Conservation (phyloP, 306 rosid species). For the Calophaca sinica region DNA sequence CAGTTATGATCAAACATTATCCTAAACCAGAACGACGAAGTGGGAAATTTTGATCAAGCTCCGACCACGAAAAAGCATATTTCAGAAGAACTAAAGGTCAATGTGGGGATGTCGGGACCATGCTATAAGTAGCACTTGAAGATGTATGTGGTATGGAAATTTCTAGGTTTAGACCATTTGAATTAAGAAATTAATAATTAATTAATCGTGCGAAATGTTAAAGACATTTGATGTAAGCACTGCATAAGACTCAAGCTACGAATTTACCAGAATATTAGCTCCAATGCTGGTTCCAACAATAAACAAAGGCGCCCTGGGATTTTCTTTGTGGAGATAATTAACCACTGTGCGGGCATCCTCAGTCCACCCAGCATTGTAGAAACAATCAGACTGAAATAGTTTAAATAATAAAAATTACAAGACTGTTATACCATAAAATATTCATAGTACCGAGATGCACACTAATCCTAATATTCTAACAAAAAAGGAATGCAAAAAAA, state of each 20-base stretch:
- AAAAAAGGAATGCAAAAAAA: slow-evolving; percentile 12
- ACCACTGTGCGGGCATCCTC: slow-evolving; percentile 82
- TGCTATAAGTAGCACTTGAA: slow-evolving; percentile 11
- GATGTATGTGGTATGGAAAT: slow-evolving; percentile 26
- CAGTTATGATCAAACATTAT: neutral
- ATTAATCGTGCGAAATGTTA: slow-evolving; percentile 23
- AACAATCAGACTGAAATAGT: slow-evolving; percentile 84
- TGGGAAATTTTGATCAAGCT: slow-evolving; percentile 19
- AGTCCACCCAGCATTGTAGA: slow-evolving; percentile 99
- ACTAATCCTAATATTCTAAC: slow-evolving; percentile 33
- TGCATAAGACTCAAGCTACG: slow-evolving; percentile 31
- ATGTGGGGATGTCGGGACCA: neutral
- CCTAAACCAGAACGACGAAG: slow-evolving; percentile 30
- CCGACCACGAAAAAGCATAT: slow-evolving; percentile 5
- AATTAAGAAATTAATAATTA: slow-evolving; percentile 22
- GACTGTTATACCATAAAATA: slow-evolving; percentile 34
- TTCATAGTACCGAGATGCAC: slow-evolving; percentile 29
- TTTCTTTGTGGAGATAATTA: slow-evolving; percentile 71
- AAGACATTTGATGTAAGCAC: slow-evolving; percentile 24
- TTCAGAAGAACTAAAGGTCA: slow-evolving; percentile 13
- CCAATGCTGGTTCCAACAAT: slow-evolving; percentile 92
- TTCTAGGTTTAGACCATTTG: slow-evolving; percentile 24
- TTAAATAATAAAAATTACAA: slow-evolving; percentile 43
- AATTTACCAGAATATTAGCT: slow-evolving; percentile 86
- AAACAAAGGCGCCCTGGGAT: slow-evolving; percentile 79